These are phyloP conservation scores for Dactylonectria estremocensis DNA, from an alignment of 2,329 filamentous ascomycete genomes.

Conservation along the genomic window DNA sequence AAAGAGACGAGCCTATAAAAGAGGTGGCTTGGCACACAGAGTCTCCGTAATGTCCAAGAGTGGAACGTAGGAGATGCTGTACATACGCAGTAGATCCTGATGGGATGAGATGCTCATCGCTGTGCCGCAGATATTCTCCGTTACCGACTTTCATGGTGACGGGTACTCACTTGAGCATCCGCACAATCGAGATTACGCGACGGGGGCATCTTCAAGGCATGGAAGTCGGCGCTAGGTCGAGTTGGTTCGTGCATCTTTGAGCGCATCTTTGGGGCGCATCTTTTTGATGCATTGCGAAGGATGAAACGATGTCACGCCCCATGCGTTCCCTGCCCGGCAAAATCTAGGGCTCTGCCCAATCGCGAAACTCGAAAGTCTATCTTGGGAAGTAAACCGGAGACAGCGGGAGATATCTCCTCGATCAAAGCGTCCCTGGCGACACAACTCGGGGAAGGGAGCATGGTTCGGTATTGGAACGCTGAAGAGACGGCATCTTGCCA, in stretches of 20 bases:
- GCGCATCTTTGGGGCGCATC: too few species aligned
- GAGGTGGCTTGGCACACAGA: not conserved
- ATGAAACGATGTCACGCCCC: slow-evolving; percentile 24
- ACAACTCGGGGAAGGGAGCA: not conserved
- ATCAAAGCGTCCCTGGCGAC: not conserved
- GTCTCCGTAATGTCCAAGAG: not conserved
- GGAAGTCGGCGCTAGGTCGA: slow-evolving; percentile 1
- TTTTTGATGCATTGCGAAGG: slow-evolving; percentile 21
- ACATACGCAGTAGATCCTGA: not conserved
- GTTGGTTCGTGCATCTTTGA: slow-evolving; percentile 21
- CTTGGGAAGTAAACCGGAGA: slow-evolving; percentile 1
- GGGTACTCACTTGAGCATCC: slow-evolving; percentile 4
- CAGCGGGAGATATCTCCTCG: too few species aligned
- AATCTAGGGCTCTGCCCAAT: slow-evolving; percentile 14
- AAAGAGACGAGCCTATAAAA: not conserved
- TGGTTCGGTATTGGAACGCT: slow-evolving; percentile 2
- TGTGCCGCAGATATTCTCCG: not conserved
- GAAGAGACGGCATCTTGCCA: slow-evolving; percentile 15
- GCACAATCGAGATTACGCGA: not conserved
- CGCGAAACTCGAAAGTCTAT: not conserved
- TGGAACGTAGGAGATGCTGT: not conserved
- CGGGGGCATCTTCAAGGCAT: slow-evolving; percentile 7
- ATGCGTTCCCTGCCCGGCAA: not conserved
- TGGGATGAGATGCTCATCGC: not conserved
- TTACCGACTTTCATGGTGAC: slow-evolving; percentile 16